Evolutionary conservation across 2,329 filamentous ascomycete genomes (phyloP).

Genomic region (Nemania serpens): DNA sequence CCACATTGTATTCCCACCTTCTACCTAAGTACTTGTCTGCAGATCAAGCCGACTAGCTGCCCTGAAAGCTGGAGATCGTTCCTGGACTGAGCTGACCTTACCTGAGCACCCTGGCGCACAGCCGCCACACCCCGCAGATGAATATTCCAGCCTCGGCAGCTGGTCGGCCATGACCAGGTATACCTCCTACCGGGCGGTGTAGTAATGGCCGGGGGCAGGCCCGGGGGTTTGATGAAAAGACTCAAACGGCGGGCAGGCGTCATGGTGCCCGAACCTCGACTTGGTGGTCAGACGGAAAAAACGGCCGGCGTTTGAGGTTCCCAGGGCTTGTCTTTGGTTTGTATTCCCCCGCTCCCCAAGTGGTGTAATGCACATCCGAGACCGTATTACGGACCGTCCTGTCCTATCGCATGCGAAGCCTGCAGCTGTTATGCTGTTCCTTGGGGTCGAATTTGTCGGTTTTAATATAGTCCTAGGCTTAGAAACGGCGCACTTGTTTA

Average conservation of each 20-base stretch:
- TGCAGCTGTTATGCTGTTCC: not conserved
- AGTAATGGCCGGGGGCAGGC: not conserved
- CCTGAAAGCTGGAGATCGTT: conserved; percentile 14
- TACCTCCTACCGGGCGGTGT: not conserved
- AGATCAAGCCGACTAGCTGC: not conserved
- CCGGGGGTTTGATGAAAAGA: not conserved
- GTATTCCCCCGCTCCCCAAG: not conserved
- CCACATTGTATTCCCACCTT: not conserved
- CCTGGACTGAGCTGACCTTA: conserved; percentile 10
- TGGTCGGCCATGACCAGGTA: not conserved
- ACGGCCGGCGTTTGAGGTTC: conserved; percentile 9
- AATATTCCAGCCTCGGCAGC: conserved; percentile 1
- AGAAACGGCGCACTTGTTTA: too few species aligned
- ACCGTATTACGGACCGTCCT: conserved; percentile 1
- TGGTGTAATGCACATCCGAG: not conserved
- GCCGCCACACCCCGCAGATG: conserved; percentile 4
- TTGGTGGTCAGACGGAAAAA: conserved; percentile 18
- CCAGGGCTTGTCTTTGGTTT: not conserved
- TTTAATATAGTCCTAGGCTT: too few species aligned
- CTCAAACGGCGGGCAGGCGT: not conserved
- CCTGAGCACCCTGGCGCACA: not conserved
- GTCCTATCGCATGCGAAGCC: not conserved
- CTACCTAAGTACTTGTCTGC: too few species aligned
- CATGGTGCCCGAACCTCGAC: not conserved
- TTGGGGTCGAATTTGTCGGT: not conserved